Percentiles rank a stretch among this genome's conserved stretches.
Evolutionary conservation across 2,329 filamentous ascomycete species (phyloP).

Genomic region (Verticillium isaacii): DNA sequence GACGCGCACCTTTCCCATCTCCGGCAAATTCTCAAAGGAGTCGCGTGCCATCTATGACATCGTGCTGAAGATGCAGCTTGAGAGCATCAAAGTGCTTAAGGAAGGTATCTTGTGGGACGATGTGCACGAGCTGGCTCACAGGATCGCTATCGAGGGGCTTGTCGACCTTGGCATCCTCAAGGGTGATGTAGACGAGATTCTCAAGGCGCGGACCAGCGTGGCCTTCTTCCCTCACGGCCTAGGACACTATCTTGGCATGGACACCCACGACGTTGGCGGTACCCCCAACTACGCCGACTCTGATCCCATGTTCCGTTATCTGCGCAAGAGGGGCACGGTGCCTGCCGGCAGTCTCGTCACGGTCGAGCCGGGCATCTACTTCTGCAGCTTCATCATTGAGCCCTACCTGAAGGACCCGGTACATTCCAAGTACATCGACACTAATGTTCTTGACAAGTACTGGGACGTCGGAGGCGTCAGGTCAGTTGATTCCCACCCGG

Average conservation of each 20-base stretch:
- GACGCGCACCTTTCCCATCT: constrained; percentile 84
- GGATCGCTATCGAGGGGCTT: constrained; percentile 76
- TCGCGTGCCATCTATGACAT: constrained; percentile 74
- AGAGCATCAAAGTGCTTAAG: constrained; percentile 68
- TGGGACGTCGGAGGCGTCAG: constrained; percentile 77
- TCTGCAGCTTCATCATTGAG: constrained; percentile 82
- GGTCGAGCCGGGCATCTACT: constrained; percentile 93
- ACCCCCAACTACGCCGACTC: constrained; percentile 73
- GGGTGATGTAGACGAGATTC: constrained; percentile 64
- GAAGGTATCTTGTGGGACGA: constrained; percentile 76
- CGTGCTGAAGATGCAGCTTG: constrained; percentile 81
- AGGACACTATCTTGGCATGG: constrained; percentile 87
- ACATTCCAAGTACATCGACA: constrained; percentile 73
- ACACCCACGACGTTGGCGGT: constrained; percentile 84
- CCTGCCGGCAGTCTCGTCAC: constrained; percentile 80
- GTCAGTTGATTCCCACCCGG: constrained; percentile 26
- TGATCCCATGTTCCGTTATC: constrained; percentile 81
- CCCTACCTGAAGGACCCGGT: constrained; percentile 70
- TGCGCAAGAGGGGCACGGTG: constrained; percentile 71
- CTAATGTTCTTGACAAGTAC: constrained; percentile 67
- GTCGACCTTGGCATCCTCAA: constrained; percentile 70
- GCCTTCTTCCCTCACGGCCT: constrained; percentile 92
- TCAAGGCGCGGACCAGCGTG: constrained; percentile 72
- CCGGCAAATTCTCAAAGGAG: constrained; percentile 64
- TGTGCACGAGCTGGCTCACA: constrained; percentile 74